phyloP scores from a whole-genome alignment of 2,329 filamentous ascomycete genomes.

The Cytospora paraplurivora region DNA sequence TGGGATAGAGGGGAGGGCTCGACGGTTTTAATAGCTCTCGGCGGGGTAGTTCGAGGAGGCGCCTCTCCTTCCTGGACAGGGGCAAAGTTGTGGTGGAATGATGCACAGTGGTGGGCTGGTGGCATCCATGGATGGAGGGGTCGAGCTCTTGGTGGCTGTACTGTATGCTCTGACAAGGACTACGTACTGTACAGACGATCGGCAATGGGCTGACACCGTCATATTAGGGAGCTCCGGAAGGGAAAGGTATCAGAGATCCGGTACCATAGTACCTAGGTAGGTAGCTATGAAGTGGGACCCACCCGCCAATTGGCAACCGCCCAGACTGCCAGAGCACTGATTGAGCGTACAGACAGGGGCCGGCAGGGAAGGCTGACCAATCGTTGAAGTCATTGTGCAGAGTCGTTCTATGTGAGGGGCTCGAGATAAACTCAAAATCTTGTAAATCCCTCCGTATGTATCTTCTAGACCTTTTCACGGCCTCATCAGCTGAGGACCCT shows the following conservation, averaged over 20 bases:
- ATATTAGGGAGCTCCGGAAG: slow-evolving; percentile 4
- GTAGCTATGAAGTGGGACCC: background rate
- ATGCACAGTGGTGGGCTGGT: background rate
- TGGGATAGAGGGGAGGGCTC: slow-evolving; percentile 17
- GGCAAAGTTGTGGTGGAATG: slow-evolving; percentile 23
- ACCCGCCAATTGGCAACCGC: slow-evolving; percentile 11
- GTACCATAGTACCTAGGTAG: slow-evolving; percentile 11
- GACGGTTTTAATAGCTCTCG: slow-evolving; percentile 28
- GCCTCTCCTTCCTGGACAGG: slow-evolving; percentile 1
- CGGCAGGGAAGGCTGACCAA: background rate
- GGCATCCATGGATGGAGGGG: slow-evolving; percentile 23
- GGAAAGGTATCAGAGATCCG: background rate
- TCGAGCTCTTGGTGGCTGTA: slow-evolving; percentile 10
- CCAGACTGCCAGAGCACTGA: background rate
- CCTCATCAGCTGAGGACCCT: slow-evolving; percentile 3
- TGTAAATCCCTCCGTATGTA: too few relatives aligned
- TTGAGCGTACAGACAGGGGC: background rate
- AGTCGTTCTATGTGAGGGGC: background rate
- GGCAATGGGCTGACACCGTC: slow-evolving; percentile 16
- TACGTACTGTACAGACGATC: background rate
- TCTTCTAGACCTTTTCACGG: too few relatives aligned
- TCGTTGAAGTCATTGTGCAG: background rate
- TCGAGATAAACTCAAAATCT: background rate
- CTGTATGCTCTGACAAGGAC: background rate
- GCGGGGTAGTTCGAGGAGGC: slow-evolving; percentile 18